Evolutionary conservation across 2,329 filamentous ascomycete species (phyloP), one percentile per base, ranked within the genome.

Genomic region (Aspergillus neotritici): DNA sequence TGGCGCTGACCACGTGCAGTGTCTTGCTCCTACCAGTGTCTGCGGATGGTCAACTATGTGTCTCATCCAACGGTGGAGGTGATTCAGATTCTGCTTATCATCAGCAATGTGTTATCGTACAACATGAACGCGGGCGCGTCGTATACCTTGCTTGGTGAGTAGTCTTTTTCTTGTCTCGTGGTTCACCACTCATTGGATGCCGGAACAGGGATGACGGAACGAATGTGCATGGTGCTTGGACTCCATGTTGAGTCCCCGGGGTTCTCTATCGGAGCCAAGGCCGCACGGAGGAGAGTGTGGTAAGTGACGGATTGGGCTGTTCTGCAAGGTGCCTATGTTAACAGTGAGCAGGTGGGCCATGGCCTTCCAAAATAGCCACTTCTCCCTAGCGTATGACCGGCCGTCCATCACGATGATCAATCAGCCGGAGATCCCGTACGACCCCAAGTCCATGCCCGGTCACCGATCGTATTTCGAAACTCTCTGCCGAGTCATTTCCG

Each of bases 71-170:
- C 74, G 11, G 59, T 82, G 29, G 77, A 82, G 50, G 77, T 74
- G 38, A 79, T 83, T 40, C 78, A 83, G 55, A 76, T 78, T 1
- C 68, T 82, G 31, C 66, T 82, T 14, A 77, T 82, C 17, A 78
- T 83, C 21, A 77, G 78, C 49, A 80, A 80, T 57, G 79, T 79
- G 40, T 70, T 80, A 31, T 78, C 77, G 1, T 79, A 80, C 58
- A 80, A 79, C 53, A 80, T 79, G 77, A 83, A 82, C 48, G 78
- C 79, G 12, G 79, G 79, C 7, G 78, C 79, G 21, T 76, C 79
- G 8, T 83, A 81, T 69, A 77, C 78, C 33, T 60, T 82, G 37
- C 75, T 79, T 25, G 76, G 71, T 69, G 51, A 48, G 62, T 53
- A 73, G 7, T 31, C 25, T 43, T 36, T 12, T 29, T 15, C 3